Evolutionary conservation across 1,139 yeast species (phyloP), one percentile per base, ranked within the genome.

Genomic region (Tardiomyces digboiensis): DNA sequence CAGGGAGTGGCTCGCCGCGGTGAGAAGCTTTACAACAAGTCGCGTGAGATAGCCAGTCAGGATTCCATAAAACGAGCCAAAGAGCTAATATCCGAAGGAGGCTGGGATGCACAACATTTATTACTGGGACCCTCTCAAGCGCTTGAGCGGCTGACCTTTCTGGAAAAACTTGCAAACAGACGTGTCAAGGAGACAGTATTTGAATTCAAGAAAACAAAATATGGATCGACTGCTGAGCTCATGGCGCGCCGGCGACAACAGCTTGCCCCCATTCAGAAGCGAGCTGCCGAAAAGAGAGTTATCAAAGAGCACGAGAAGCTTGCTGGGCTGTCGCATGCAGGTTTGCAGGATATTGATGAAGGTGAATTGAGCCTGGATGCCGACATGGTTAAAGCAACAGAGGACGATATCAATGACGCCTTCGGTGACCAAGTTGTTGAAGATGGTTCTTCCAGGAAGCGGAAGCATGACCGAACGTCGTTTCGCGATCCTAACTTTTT

Each of bases 71-170:
- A 84, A 57, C 74, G 97, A 58, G 75, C 94, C 21, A 89, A 85
- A 60, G 95, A 87, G 57, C 70, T 91, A 42, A 65, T 83, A 50
- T 74, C 73, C n/a, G 71, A 80, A 8, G 62, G 62, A n/a, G 88
- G 84, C 2, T 93, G 97, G 97, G 95, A 89, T 60, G 88, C 77
- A 26, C 91, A 84, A 55, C 89, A 87, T 64, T 63, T 87, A 37
- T 60, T 83, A 45, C 86, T 86, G 63, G 93, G 93, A 20, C 55
- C 52, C 52, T 54, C 36, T 2, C 44, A 73, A 45, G 97, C 88
- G 58, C 72, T 68, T 48, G 95, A 83, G 52, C 85, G 88, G 60
- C 74, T 85, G 40, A 75, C 67, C 18, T 80, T 91, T 56, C 71
- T 93, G 52, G 82, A 78, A 12, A 78, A 79, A 54, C 70, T 93